A percentile compares a stretch with the other conserved stretches of the same genome.
Conservation (phyloP, 1,284 basidiomycete species). For the Sporisorium sorghi region DNA sequence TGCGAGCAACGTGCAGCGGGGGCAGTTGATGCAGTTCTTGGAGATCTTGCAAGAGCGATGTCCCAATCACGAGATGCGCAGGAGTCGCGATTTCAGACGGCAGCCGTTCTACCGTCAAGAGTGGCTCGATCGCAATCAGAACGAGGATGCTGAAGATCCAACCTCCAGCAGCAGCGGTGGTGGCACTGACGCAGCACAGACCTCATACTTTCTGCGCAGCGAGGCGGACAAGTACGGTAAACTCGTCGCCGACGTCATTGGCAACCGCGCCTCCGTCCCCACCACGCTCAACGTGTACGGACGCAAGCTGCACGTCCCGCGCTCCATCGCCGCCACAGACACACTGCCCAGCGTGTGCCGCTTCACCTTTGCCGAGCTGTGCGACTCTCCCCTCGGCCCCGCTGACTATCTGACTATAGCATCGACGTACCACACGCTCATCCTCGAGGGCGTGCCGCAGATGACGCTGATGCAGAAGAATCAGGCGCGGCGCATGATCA, state of each 20-base stretch:
- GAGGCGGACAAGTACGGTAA: constrained; percentile 45
- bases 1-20: constrained; percentile 77
- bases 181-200: background rate
- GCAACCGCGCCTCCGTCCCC: constrained; percentile 11
- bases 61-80: constrained; percentile 75
- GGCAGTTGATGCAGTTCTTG: constrained; percentile 74
- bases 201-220: constrained; percentile 50
- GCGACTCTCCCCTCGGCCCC: constrained; percentile 77
- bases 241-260: constrained; percentile 22
- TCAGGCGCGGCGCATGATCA: constrained; percentile 79
- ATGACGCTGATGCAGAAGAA: constrained; percentile 76
- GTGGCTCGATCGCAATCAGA: constrained; percentile 37
- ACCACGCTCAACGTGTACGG: constrained; percentile 72
- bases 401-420: constrained; percentile 79
- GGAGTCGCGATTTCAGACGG: constrained; percentile 69
- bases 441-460: constrained; percentile 75
- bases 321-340: constrained; percentile 63
- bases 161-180: background rate
- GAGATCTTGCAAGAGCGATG: constrained; percentile 76
- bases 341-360: constrained; percentile 70
- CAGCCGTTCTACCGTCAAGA: constrained; percentile 63
- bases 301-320: constrained; percentile 73
- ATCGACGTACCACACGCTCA: constrained; percentile 75
- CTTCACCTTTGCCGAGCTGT: constrained; percentile 77
- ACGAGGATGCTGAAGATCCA: background rate